These are phyloP conservation scores for Luzula sylvatica DNA, from an alignment of 176 grass and related monocot genomes.

Conservation along the genomic window DNA sequence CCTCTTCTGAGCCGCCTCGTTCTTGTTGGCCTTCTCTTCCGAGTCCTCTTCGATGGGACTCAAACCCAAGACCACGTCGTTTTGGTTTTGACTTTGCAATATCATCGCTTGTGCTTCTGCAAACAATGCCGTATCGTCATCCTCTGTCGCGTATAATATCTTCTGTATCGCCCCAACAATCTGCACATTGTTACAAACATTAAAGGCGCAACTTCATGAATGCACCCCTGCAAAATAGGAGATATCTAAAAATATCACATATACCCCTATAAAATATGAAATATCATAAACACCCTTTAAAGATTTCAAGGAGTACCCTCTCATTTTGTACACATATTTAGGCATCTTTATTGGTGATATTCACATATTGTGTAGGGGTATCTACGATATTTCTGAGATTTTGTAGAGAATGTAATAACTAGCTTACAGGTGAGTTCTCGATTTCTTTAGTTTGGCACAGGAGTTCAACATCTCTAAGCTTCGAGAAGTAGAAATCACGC, in stretches of 20 bases:
- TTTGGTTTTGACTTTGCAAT: slow-evolving; percentile 27
- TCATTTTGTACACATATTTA: too few relatives aligned
- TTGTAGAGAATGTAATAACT: too few relatives aligned
- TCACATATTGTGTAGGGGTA: too few relatives aligned
- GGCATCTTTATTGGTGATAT: too few relatives aligned
- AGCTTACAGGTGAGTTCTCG: slow-evolving; percentile 53
- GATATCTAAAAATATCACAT: too few relatives aligned
- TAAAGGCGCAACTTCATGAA: too few relatives aligned
- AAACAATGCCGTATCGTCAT: slow-evolving; percentile 25
- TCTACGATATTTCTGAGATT: too few relatives aligned
- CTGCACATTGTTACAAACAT: slow-evolving; percentile 22
- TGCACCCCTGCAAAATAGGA: too few relatives aligned
- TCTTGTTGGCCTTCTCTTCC: slow-evolving; percentile 41
- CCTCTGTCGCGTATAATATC: slow-evolving; percentile 69
- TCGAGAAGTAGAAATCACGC: slow-evolving; percentile 92
- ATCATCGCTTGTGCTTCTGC: slow-evolving; percentile 57
- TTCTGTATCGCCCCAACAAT: slow-evolving; percentile 47
- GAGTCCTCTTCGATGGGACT: slow-evolving; percentile 60
- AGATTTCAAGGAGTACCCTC: too few relatives aligned
- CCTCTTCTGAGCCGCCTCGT: slow-evolving; percentile 43
- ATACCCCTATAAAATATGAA: too few relatives aligned
- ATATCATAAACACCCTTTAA: too few relatives aligned
- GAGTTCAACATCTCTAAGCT: slow-evolving; percentile 85
- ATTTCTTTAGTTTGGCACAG: slow-evolving; percentile 63
- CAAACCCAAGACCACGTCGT: slow-evolving; percentile 27